Evolutionary conservation across 139 green algal genomes (phyloP), one percentile per base, ranked within the genome.

Genomic region (Asterochloris erici): DNA sequence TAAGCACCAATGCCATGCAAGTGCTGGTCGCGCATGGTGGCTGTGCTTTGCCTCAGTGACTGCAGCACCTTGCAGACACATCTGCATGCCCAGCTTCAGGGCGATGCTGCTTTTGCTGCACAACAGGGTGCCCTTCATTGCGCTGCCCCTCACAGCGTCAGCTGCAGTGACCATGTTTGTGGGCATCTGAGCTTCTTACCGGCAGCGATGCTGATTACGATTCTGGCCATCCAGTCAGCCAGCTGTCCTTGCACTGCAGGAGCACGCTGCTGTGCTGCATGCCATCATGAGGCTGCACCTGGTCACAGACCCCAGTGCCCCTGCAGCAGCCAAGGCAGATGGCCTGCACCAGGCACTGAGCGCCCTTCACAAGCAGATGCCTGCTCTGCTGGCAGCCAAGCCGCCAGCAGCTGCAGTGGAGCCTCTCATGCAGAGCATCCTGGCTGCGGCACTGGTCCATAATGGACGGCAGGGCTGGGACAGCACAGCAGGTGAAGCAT

Each of bases 241-340:
- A 17, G 38, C 71, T 47, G 26, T 76, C 12, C 71, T 54, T 76
- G 38, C 71, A 10, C 23, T 70, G 60, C 76, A 80, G 76, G 60
- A 70, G 60, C 76, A 80, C 47, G 76, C 76, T 47, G 60, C 76
- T 16, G 29, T 80, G 21, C 23, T 70, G 21, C 76, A 80, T 69
- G 76, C 76, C 21, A 70, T 61, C 60, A 47, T 80, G 60, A 80
- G 68, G 76, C 19, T 80, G 24, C 17, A 80, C 9, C 60, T 80
- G 60, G 23, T 6, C 38, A 54, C 61, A 61, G 54, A 80, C 13
- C 4, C 13, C 60, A 23, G 11, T n/a, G 12, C 47, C n/a, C 60
- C 54, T 17, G 23, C 23, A 54, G 38, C 38, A 54, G 38, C 38
- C 38, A 54, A 54, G 38, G 4, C 38, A 54, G 38, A 54, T 24